phyloP scores from a whole-genome alignment of 2,329 filamentous ascomycete genomes.

The Xylaria polymorpha region DNA sequence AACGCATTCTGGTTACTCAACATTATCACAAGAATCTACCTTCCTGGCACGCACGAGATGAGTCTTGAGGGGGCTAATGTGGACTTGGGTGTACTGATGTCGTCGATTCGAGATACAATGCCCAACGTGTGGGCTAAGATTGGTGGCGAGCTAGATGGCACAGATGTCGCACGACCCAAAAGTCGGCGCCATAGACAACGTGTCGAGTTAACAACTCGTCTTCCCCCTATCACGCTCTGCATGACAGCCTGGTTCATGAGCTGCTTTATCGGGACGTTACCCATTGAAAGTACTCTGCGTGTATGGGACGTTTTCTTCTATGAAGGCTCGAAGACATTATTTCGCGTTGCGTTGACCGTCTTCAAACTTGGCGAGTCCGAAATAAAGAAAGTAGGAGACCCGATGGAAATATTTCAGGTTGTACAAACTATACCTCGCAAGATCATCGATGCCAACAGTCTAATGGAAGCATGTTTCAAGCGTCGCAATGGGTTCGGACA shows the following conservation, averaged over 20 bases:
- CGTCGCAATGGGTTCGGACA: conserved; percentile 83
- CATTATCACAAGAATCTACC: conserved; percentile 87
- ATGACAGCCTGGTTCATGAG: conserved; percentile 99
- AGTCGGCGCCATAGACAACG: conserved; percentile 55
- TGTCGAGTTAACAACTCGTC: conserved; percentile 61
- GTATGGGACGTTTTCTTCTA: conserved; percentile 98
- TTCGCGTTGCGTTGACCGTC: conserved; percentile 88
- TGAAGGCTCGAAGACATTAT: conserved; percentile 92
- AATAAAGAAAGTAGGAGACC: conserved; percentile 82
- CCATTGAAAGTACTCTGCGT: conserved; percentile 89
- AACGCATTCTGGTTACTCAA: conserved; percentile 93
- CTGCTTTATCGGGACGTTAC: conserved; percentile 91
- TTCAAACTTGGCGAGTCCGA: conserved; percentile 89
- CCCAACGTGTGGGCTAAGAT: conserved; percentile 90
- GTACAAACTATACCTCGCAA: conserved; percentile 87
- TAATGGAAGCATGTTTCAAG: conserved; percentile 86
- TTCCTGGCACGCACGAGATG: conserved; percentile 91
- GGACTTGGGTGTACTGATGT: conserved; percentile 93
- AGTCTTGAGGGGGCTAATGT: conserved; percentile 93
- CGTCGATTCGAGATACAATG: conserved; percentile 82
- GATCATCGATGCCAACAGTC: conserved; percentile 81
- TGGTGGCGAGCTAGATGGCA: conserved; percentile 76
- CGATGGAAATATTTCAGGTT: conserved; percentile 95
- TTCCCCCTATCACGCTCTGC: conserved; percentile 91
- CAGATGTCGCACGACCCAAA: conserved; percentile 52